Percentiles rank a stretch among this genome's conserved stretches.
Evolutionary conservation across 345 rosid species (phyloP).

Genomic region (Boechera divaricarpa): DNA sequence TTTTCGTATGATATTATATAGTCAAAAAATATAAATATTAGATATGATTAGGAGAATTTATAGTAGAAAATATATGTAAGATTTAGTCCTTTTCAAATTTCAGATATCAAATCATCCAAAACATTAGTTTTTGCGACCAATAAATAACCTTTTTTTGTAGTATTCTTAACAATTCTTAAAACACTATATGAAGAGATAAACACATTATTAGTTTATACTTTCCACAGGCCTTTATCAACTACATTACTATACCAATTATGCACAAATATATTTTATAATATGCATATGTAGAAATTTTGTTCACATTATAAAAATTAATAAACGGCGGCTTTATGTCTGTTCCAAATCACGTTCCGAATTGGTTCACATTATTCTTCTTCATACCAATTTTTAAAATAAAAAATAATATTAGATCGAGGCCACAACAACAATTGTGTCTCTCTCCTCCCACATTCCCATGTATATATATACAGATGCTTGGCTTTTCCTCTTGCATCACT

Average conservation of each 20-base stretch:
- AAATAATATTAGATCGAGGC: slow-evolving; percentile 19
- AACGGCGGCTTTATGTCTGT: slow-evolving; percentile 47
- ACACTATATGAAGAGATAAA: not conserved
- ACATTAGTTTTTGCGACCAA: not conserved
- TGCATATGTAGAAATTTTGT: not conserved
- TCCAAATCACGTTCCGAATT: slow-evolving; percentile 41
- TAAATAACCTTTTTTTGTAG: not conserved
- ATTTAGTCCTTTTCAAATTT: not conserved
- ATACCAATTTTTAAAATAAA: not conserved
- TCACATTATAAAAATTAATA: slow-evolving; percentile 22
- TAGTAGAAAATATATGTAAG: not conserved
- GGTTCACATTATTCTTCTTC: slow-evolving; percentile 36
- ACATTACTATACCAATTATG: too few relatives aligned
- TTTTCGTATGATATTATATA: not conserved
- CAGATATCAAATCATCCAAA: not conserved
- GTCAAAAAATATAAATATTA: not conserved
- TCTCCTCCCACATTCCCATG: slow-evolving; percentile 27
- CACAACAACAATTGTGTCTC: not conserved
- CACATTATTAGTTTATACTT: not conserved
- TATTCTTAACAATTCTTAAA: not conserved
- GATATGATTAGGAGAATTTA: not conserved
- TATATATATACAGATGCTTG: slow-evolving; percentile 45
- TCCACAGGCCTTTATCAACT: not conserved
- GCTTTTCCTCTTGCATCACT: slow-evolving; percentile 40
- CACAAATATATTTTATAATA: not conserved